Evolutionary conservation across 1,284 basidiomycete species (phyloP).

Genomic region (Ceratobasidium sp.): DNA sequence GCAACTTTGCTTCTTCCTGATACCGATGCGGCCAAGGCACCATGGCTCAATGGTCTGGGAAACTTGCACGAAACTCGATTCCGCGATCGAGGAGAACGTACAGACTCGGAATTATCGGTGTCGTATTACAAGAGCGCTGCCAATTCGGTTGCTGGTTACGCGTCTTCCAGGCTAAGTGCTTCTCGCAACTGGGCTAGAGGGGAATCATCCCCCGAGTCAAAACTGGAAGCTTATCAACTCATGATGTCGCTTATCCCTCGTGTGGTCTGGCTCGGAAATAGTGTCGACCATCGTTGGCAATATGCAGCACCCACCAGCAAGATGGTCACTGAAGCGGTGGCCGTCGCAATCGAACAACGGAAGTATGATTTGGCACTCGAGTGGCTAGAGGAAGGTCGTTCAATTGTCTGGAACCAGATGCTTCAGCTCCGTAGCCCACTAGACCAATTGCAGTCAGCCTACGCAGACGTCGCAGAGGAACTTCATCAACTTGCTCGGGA

Average conservation of each 20-base stretch:
- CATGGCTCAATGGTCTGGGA: not conserved
- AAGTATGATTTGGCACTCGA: too few species aligned
- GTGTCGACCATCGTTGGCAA: not conserved
- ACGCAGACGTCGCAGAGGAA: not conserved
- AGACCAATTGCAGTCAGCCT: not conserved
- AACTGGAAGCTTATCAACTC: not conserved
- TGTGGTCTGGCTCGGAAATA: not conserved
- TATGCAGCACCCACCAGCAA: not conserved
- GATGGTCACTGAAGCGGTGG: not conserved
- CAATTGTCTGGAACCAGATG: too few species aligned
- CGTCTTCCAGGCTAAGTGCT: not conserved
- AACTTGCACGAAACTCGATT: not conserved
- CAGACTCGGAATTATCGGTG: not conserved
- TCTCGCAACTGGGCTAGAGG: not conserved
- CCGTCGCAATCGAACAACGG: too few species aligned
- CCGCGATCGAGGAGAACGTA: not conserved
- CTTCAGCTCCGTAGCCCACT: too few species aligned
- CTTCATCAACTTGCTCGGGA: not conserved
- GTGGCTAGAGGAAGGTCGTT: too few species aligned
- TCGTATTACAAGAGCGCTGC: not conserved
- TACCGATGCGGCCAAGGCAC: not conserved
- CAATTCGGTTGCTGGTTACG: not conserved
- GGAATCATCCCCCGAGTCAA: not conserved
- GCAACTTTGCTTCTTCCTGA: not conserved
- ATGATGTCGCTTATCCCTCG: not conserved